Percentiles rank a stretch among this genome's conserved stretches.
Conservation (phyloP, 164 flowering plant genomes). For the Umbilicus rupestris region DNA sequence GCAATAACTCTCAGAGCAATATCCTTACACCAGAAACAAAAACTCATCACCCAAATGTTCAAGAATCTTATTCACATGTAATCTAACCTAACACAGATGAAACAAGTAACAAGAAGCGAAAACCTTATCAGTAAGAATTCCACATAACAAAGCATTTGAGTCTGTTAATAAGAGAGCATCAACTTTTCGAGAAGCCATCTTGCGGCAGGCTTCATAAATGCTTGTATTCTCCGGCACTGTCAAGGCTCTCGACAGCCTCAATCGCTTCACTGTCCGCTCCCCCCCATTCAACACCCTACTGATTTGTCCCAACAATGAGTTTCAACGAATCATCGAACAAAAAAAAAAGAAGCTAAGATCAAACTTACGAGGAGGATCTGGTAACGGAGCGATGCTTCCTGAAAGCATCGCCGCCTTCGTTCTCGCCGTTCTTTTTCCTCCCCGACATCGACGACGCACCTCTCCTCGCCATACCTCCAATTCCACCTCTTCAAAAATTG, state of each 20-base stretch:
- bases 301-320: not conserved
- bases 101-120: not conserved
- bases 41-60: not conserved
- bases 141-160: constrained; percentile 90
- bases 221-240: constrained; percentile 83
- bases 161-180: constrained; percentile 96
- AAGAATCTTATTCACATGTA: no score
- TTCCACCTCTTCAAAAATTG: not conserved
- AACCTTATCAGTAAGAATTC: constrained; percentile 96
- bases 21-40: constrained; percentile 53
- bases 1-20: constrained; percentile 83
- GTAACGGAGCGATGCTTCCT: not conserved
- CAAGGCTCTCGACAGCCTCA: constrained; percentile 83
- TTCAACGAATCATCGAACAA: not conserved
- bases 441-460: not conserved
- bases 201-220: constrained; percentile 71
- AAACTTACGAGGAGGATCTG: not conserved
- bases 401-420: not conserved
- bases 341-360: not conserved
- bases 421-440: not conserved
- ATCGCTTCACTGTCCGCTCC: constrained; percentile 92
- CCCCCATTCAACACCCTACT: constrained; percentile 65
- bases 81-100: not conserved
- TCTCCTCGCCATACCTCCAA: not conserved
- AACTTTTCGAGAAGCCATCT: constrained; percentile 95